A percentile compares a stretch with the other conserved stretches of the same genome.
These are phyloP conservation scores for Anthracocystis walkeri DNA, from an alignment of 1,284 basidiomycete species.

Conservation along the genomic window DNA sequence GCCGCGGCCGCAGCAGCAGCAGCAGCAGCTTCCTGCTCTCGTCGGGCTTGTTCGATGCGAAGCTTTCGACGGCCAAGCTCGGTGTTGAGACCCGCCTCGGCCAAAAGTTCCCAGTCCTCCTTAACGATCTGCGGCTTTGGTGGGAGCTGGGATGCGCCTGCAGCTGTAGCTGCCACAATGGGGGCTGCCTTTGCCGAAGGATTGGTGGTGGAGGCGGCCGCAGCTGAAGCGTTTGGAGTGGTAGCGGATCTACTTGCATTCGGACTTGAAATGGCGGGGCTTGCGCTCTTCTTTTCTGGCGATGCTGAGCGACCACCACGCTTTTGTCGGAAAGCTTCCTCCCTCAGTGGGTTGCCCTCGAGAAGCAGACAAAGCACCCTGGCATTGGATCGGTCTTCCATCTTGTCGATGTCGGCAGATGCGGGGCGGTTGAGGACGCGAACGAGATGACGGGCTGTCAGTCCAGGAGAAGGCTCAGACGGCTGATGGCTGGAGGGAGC, in stretches of 20 bases:
- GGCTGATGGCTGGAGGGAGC: constrained; percentile 1
- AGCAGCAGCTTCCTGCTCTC: constrained; percentile 39
- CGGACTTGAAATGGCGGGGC: constrained; percentile 1
- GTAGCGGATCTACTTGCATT: neutral
- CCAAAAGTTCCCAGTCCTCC: constrained; percentile 58
- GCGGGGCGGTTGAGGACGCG: constrained; percentile 42
- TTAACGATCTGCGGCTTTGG: constrained; percentile 43
- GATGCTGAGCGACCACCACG: constrained; percentile 48
- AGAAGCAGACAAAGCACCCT: constrained; percentile 49
- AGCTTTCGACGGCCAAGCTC: constrained; percentile 54
- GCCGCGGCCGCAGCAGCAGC: constrained; percentile 16
- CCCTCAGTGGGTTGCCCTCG: constrained; percentile 56
- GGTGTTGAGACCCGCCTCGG: constrained; percentile 56
- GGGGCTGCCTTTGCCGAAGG: neutral
- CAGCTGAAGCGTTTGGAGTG: neutral
- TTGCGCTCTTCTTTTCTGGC: constrained; percentile 32
- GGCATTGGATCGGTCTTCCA: constrained; percentile 21
- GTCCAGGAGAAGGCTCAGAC: constrained; percentile 14
- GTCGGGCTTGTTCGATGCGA: constrained; percentile 44
- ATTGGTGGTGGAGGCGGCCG: neutral
- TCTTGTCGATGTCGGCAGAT: constrained; percentile 28
- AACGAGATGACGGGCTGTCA: constrained; percentile 51
- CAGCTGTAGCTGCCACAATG: neutral
- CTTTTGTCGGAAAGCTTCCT: constrained; percentile 56
- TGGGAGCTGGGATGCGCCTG: constrained; percentile 32